These are phyloP conservation scores for Cajanus cajan DNA, from an alignment of 306 rosid species.

Conservation along the genomic window DNA sequence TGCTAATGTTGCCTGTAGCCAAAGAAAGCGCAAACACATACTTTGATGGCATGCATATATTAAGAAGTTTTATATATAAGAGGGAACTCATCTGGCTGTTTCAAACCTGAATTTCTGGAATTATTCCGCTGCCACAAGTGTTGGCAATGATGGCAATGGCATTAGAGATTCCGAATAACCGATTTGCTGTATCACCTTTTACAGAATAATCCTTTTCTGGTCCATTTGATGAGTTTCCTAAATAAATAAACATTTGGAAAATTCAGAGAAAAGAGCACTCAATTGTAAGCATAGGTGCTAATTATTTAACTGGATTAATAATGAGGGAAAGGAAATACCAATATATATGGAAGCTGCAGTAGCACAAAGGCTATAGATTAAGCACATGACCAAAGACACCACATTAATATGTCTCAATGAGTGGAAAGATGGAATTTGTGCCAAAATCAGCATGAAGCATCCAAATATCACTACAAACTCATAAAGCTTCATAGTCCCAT, in stretches of 20 bases:
- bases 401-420: neutral
- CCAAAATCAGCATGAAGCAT: neutral
- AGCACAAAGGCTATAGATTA: neutral
- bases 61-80: neutral
- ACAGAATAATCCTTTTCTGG: neutral
- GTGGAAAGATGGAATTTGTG: neutral
- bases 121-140: neutral
- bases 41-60: neutral
- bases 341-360: neutral
- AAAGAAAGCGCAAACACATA: neutral
- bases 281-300: neutral
- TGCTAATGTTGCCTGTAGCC: neutral
- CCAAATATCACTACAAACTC: conserved; percentile 4
- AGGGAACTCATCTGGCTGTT: neutral
- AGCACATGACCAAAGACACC: neutral
- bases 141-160: neutral
- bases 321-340: neutral
- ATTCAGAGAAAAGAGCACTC: neutral
- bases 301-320: neutral
- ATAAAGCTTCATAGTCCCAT: neutral
- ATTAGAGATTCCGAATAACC: neutral
- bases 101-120: neutral
- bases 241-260: neutral
- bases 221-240: neutral
- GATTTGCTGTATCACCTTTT: neutral